Conservation (phyloP, 371 early-diverging fungal species). For the Nosema granulosis region DNA sequence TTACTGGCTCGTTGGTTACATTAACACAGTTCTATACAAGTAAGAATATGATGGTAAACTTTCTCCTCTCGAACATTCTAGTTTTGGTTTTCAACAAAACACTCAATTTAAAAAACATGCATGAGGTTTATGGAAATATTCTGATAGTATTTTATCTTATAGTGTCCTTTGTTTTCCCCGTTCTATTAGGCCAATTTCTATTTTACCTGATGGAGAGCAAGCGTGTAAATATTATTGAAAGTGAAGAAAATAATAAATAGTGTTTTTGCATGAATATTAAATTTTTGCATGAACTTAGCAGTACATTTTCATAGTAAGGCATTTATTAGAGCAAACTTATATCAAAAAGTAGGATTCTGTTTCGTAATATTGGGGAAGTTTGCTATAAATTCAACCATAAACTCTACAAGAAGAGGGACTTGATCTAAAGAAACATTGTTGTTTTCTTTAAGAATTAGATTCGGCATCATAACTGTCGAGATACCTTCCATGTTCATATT, state of each 20-base stretch:
- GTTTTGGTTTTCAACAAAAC: constrained; percentile 58
- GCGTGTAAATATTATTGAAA: too few species aligned
- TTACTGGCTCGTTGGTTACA: not conserved
- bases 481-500: constrained; percentile 58
- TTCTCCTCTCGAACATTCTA: constrained; percentile 58
- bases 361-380: constrained; percentile 30
- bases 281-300: too few species aligned
- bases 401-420: constrained; percentile 42
- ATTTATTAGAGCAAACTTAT: too few species aligned
- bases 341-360: constrained; percentile 1
- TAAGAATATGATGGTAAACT: constrained; percentile 54
- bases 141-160: too few species aligned
- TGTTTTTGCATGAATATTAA: too few species aligned
- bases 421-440: constrained; percentile 35
- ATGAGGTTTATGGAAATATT: too few species aligned
- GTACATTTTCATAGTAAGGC: too few species aligned
- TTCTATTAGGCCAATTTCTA: too few species aligned
- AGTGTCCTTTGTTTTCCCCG: too few species aligned
- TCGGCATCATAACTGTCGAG: constrained; percentile 61
- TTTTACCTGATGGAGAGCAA: too few species aligned
- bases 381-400: constrained; percentile 46
- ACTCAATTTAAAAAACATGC: constrained; percentile 51
- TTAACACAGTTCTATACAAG: constrained; percentile 15
- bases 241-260: too few species aligned
- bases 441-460: constrained; percentile 45